These are phyloP conservation scores for Rhodocollybia butyracea DNA, from an alignment of 768 basidiomycete genomes.

Conservation along the genomic window DNA sequence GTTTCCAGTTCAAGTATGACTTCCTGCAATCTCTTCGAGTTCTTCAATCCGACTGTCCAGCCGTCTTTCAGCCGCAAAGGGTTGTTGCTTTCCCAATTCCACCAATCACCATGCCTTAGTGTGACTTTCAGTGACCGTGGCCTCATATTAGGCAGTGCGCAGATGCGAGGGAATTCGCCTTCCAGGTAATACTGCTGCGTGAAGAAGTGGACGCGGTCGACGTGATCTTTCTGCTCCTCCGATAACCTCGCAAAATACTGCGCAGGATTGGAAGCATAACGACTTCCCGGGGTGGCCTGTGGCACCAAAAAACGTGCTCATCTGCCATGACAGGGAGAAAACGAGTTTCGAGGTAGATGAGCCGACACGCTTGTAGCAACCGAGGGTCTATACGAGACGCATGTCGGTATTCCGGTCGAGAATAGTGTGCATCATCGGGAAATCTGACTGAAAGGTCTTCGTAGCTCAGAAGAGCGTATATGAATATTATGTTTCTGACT, in stretches of 20 bases:
- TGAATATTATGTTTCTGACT: conserved; percentile 20
- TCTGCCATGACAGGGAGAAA: conserved; percentile 16
- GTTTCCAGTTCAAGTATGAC: conserved; percentile 22
- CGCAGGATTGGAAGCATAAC: conserved; percentile 1
- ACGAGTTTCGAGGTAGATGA: conserved; percentile 20
- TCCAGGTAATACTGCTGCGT: conserved; percentile 20
- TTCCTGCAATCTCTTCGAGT: conserved; percentile 12
- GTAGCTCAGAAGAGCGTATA: conserved; percentile 14
- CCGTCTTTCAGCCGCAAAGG: conserved; percentile 10
- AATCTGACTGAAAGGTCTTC: conserved; percentile 14
- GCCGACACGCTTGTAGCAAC: conserved; percentile 19
- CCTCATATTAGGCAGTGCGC: neutral
- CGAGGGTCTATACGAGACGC: conserved; percentile 12
- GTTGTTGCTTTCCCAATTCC: conserved; percentile 18
- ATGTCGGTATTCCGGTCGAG: conserved; percentile 17
- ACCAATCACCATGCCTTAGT: conserved; percentile 22
- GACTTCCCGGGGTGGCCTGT: conserved; percentile 3
- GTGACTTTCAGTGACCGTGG: conserved; percentile 14
- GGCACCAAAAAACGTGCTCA: conserved; percentile 21
- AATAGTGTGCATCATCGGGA: conserved; percentile 14
- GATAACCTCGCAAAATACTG: conserved; percentile 15
- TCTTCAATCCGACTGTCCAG: conserved; percentile 14
- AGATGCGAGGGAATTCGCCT: neutral
- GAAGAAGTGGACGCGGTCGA: conserved; percentile 17
- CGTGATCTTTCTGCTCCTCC: conserved; percentile 13